Conservation (phyloP, 495 filamentous ascomycete genomes). For the Chaetomium cochliodes region DNA sequence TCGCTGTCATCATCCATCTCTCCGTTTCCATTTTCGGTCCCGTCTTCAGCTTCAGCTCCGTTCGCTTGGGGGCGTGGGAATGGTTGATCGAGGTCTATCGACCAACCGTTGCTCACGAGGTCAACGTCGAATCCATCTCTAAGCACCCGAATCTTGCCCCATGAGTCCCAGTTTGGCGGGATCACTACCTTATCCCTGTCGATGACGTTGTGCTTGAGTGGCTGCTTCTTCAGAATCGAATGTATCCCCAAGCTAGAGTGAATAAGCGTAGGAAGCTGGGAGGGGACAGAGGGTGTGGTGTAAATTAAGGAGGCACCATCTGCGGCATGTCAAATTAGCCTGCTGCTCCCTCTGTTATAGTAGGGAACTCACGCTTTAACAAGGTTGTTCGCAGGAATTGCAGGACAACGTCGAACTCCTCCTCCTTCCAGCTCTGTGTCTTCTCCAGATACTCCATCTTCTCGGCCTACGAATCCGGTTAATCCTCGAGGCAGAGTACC, state of each 20-base stretch:
- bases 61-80: slow-evolving; percentile 31
- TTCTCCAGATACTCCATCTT: slow-evolving; percentile 85
- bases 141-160: slow-evolving; percentile 93
- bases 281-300: slow-evolving; percentile 75
- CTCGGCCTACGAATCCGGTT: slow-evolving; percentile 61
- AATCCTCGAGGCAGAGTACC: slow-evolving; percentile 20
- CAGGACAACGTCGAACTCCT: slow-evolving; percentile 87
- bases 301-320: slow-evolving; percentile 91
- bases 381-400: slow-evolving; percentile 86
- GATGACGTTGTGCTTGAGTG: slow-evolving; percentile 90
- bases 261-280: slow-evolving; percentile 75
- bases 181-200: slow-evolving; percentile 93
- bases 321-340: slow-evolving; percentile 37
- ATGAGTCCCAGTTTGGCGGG: slow-evolving; percentile 96
- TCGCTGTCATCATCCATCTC: slow-evolving; percentile 30
- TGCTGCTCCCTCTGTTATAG: not conserved
- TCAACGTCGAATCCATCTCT: slow-evolving; percentile 95
- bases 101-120: slow-evolving; percentile 78
- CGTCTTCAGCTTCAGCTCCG: slow-evolving; percentile 16
- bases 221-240: slow-evolving; percentile 77
- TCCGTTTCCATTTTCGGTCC: slow-evolving; percentile 14
- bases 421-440: slow-evolving; percentile 87
- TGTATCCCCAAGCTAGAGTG: slow-evolving; percentile 88
- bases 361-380: slow-evolving; percentile 65
- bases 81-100: slow-evolving; percentile 68